phyloP scores from a whole-genome alignment of 345 rosid genomes.

The Sisymbrium irio region DNA sequence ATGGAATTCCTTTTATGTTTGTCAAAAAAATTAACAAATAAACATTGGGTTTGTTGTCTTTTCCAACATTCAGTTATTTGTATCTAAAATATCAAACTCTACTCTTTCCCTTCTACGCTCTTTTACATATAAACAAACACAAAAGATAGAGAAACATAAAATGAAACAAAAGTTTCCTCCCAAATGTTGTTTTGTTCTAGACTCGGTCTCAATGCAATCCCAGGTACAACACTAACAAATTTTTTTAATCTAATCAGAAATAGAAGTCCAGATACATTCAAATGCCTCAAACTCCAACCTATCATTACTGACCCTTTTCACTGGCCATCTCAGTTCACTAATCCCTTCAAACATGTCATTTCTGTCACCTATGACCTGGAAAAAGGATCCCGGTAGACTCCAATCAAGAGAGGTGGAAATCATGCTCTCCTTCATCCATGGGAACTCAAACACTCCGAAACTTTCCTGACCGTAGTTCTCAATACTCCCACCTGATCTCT shows the following conservation, averaged over 20 bases:
- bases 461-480: slow-evolving; percentile 7
- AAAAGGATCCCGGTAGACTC: slow-evolving; percentile 39
- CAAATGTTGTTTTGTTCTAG: not conserved
- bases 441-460: slow-evolving; percentile 61
- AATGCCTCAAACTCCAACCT: slow-evolving; percentile 37
- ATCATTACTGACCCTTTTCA: slow-evolving; percentile 19
- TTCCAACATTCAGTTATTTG: not conserved
- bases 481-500: not conserved
- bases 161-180: not conserved
- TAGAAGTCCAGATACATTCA: slow-evolving; percentile 40
- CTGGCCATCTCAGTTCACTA: slow-evolving; percentile 37
- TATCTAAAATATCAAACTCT: not conserved
- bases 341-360: slow-evolving; percentile 39
- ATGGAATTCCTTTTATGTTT: too few relatives aligned
- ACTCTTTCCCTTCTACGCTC: not conserved
- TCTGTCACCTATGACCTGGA: slow-evolving; percentile 15
- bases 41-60: not conserved
- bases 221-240: not conserved
- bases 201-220: not conserved
- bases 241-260: slow-evolving; percentile 23
- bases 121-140: slow-evolving; percentile 6
- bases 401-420: slow-evolving; percentile 47
- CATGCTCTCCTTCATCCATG: slow-evolving; percentile 60
- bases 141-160: not conserved
- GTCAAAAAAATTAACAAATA: not conserved